Conservation (phyloP, 176 grass and related monocot genomes). For the Carex scoparia region DNA sequence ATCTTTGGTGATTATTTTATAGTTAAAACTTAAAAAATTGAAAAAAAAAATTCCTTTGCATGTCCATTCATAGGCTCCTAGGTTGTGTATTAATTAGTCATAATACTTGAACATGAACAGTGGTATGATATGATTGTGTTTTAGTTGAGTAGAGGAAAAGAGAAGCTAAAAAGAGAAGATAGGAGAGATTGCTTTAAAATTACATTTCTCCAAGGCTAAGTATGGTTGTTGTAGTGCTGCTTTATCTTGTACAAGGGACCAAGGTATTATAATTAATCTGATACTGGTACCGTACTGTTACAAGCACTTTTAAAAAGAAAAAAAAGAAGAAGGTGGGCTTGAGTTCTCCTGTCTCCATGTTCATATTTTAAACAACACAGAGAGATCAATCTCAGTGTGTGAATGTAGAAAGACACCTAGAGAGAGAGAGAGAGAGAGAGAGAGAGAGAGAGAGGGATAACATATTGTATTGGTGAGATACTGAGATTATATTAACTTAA, state of each 20-base stretch:
- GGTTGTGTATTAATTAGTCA: neutral
- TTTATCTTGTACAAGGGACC: constrained; percentile 43
- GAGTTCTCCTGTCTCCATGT: constrained; percentile 30
- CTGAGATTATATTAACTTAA: constrained; percentile 24
- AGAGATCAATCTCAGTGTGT: constrained; percentile 28
- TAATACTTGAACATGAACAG: too few species aligned
- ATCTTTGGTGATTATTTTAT: neutral
- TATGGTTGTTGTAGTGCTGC: constrained; percentile 84
- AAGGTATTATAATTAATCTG: constrained; percentile 47
- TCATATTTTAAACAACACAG: constrained; percentile 27
- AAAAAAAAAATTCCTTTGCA: neutral
- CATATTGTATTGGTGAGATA: constrained; percentile 33
- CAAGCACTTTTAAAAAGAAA: constrained; percentile 38
- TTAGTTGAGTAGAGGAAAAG: constrained; percentile 50
- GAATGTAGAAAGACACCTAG: constrained; percentile 36
- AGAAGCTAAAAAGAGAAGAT: constrained; percentile 34
- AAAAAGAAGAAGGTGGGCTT: neutral
- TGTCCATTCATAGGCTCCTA: neutral
- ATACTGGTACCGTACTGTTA: constrained; percentile 10
- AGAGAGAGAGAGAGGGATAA: too few species aligned
- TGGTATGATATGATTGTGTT: constrained; percentile 1
- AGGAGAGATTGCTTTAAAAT: constrained; percentile 49
- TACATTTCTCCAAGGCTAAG: constrained; percentile 85
- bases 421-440: neutral
- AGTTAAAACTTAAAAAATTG: neutral